phyloP scores from a whole-genome alignment of 306 rosid species.

The Mucuna pruriens region DNA sequence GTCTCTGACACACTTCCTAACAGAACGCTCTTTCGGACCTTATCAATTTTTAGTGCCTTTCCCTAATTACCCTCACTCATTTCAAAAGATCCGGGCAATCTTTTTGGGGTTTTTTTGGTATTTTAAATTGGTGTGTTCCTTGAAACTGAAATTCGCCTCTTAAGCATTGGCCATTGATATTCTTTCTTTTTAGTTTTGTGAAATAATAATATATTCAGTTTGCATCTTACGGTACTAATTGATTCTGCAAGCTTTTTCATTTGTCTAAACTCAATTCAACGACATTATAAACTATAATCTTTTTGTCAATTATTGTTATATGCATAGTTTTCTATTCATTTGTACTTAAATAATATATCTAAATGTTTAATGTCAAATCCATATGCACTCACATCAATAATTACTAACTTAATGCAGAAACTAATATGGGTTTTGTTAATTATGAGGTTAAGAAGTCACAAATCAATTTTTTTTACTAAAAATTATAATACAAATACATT shows the following conservation, averaged over 20 bases:
- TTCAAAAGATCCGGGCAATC: background rate
- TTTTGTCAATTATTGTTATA: background rate
- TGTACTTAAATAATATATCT: background rate
- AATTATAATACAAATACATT: background rate
- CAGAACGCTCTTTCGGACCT: constrained; percentile 42
- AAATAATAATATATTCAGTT: constrained; percentile 8
- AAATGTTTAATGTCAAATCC: background rate
- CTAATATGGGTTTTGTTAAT: background rate
- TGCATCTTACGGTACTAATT: background rate
- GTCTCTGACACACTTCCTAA: constrained; percentile 49
- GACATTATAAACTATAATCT: background rate
- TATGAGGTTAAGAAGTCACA: background rate
- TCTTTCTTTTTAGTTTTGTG: background rate
- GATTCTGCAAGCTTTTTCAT: background rate
- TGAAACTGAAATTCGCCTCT: background rate
- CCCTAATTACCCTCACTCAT: constrained; percentile 17
- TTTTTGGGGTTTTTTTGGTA: background rate
- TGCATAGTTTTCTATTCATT: background rate
- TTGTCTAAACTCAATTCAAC: background rate
- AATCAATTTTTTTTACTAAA: background rate
- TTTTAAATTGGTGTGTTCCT: background rate
- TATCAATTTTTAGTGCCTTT: constrained; percentile 21
- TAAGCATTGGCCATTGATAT: background rate
- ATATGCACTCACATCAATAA: background rate
- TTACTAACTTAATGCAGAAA: background rate